Percentiles rank a stretch among this genome's conserved stretches.
phyloP scores from a whole-genome alignment of 2,329 filamentous ascomycete genomes.

The Colletotrichum somersetense region DNA sequence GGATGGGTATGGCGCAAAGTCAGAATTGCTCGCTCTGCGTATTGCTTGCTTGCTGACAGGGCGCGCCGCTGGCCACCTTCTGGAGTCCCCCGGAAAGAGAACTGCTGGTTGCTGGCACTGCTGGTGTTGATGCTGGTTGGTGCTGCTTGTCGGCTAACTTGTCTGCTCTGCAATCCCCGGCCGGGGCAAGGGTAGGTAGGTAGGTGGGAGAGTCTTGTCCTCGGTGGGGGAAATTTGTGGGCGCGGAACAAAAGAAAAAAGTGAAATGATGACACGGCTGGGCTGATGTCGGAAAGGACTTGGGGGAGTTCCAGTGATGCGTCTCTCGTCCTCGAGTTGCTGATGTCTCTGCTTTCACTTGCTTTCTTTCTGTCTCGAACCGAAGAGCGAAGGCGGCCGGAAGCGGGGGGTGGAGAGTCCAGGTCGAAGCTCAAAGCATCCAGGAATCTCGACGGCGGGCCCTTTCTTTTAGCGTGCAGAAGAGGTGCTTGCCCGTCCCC shows the following conservation, averaged over 20 bases:
- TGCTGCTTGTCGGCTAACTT: conserved; percentile 29
- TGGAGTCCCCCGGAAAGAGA: conserved; percentile 5
- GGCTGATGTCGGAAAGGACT: conserved; percentile 17
- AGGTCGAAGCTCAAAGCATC: conserved; percentile 39
- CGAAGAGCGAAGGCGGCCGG: conserved; percentile 29
- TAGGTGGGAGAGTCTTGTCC: not conserved
- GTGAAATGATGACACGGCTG: not conserved
- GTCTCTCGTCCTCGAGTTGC: conserved; percentile 3
- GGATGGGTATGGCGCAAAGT: conserved; percentile 1
- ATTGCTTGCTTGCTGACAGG: conserved; percentile 32
- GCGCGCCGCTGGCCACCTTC: conserved; percentile 17
- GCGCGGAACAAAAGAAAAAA: conserved; percentile 5
- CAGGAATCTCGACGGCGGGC: conserved; percentile 36
- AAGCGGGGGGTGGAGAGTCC: conserved; percentile 39
- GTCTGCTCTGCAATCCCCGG: conserved; percentile 13
- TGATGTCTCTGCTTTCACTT: conserved; percentile 24
- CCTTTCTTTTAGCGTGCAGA: conserved; percentile 42
- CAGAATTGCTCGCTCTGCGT: conserved; percentile 20
- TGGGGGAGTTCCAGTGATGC: conserved; percentile 5
- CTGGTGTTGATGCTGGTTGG: conserved; percentile 15
- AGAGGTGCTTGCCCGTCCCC: conserved; percentile 25
- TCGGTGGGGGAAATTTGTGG: conserved; percentile 1
- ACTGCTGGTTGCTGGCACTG: conserved; percentile 1
- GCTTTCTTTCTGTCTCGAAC: conserved; percentile 14
- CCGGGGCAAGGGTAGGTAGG: conserved; percentile 17